Evolutionary conservation across 2,329 filamentous ascomycete species (phyloP).

Genomic region (Camptophora hylomeconis): DNA sequence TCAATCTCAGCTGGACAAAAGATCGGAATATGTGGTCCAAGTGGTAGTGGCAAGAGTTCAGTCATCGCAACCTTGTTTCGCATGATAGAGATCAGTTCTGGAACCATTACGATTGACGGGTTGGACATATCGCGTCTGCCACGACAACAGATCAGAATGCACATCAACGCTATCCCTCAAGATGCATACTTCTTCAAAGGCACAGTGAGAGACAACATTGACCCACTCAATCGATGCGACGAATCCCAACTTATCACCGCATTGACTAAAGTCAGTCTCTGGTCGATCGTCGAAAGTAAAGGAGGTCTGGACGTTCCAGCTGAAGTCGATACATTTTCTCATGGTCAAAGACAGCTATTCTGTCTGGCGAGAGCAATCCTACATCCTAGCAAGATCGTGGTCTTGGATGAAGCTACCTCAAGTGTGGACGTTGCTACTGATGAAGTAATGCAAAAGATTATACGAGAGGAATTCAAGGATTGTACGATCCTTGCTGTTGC

Average conservation of each 20-base stretch:
- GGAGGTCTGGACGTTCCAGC: constrained; percentile 30
- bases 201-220: constrained; percentile 30
- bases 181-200: constrained; percentile 30
- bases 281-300: constrained; percentile 24
- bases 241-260: constrained; percentile 30
- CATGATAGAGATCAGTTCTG: constrained; percentile 28
- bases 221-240: constrained; percentile 26
- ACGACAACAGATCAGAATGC: constrained; percentile 26
- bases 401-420: constrained; percentile 28
- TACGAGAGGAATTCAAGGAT: constrained; percentile 39
- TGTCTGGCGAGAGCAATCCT: constrained; percentile 48
- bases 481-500: constrained; percentile 48
- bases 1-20: constrained; percentile 20
- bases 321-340: constrained; percentile 34
- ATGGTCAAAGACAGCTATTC: constrained; percentile 52
- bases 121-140: constrained; percentile 28
- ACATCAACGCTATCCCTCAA: constrained; percentile 32
- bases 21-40: constrained; percentile 26
- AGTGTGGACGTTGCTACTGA: constrained; percentile 47
- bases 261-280: constrained; percentile 35
- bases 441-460: constrained; percentile 40
- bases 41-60: constrained; percentile 32
- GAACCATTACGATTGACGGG: constrained; percentile 30
- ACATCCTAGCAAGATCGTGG: constrained; percentile 28
- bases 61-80: constrained; percentile 29